phyloP scores from a whole-genome alignment of 2,329 filamentous ascomycete genomes.

The Coniella lustricola region DNA sequence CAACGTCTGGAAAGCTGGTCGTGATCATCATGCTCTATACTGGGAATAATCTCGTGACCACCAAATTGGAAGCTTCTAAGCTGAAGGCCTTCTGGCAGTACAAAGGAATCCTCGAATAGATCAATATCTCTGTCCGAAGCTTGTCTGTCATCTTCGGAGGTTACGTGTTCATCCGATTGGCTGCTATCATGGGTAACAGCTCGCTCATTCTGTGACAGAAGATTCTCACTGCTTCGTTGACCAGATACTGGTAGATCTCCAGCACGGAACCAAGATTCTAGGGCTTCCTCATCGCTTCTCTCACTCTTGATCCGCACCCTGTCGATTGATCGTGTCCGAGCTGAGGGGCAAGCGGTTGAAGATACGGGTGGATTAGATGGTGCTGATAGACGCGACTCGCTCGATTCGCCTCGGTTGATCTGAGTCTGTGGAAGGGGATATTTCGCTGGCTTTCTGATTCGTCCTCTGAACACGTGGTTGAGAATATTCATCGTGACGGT shows the following conservation, averaged over 20 bases:
- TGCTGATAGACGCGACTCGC: background rate
- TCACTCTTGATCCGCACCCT: conserved; percentile 10
- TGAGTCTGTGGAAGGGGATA: background rate
- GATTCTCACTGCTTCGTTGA: too few species aligned
- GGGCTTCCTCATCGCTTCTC: background rate
- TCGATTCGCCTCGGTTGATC: background rate
- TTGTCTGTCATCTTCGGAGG: background rate
- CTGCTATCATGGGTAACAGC: background rate
- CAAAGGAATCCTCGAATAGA: background rate
- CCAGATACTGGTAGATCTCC: background rate
- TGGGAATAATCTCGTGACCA: background rate
- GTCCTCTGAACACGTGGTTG: background rate
- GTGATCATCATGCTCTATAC: conserved; percentile 1
- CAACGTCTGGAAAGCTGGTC: background rate
- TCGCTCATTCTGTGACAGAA: background rate
- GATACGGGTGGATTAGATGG: background rate
- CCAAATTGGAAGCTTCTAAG: background rate
- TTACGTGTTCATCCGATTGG: background rate
- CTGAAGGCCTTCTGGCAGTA: background rate
- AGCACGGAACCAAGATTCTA: background rate
- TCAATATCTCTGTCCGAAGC: background rate
- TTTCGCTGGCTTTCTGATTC: conserved; percentile 4
- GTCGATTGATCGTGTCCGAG: background rate
- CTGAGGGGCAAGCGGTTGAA: background rate
- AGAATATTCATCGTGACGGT: background rate